Evolutionary conservation across 2,329 filamentous ascomycete genomes (phyloP).

Genomic region (Penicillium sp.): DNA sequence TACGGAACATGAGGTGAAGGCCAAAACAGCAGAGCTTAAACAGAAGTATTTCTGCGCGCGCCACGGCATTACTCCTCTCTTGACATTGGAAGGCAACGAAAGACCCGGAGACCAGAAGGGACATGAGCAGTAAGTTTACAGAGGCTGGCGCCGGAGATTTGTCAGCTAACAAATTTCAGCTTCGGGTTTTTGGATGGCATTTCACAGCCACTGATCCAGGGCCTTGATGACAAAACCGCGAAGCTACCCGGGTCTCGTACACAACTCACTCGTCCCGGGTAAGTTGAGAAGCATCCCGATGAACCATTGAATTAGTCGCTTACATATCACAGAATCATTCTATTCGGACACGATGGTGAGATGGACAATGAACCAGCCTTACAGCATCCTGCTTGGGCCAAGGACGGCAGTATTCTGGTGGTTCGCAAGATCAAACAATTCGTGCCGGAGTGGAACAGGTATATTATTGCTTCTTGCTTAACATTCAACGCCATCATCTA

Average conservation of each 20-base stretch:
- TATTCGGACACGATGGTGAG: slow-evolving; percentile 42
- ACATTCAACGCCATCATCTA: slow-evolving; percentile 2
- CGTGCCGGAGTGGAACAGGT: slow-evolving; percentile 46
- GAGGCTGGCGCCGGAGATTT: neutral
- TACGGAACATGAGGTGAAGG: neutral
- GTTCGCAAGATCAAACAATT: slow-evolving; percentile 49
- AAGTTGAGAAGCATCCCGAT: neutral
- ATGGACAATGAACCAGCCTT: slow-evolving; percentile 5
- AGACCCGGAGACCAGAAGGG: neutral
- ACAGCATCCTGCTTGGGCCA: slow-evolving; percentile 39
- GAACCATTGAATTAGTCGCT: neutral
- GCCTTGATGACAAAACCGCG: slow-evolving; percentile 24
- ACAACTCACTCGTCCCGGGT: neutral
- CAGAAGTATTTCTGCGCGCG: neutral
- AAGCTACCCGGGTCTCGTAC: neutral
- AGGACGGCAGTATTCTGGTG: slow-evolving; percentile 48
- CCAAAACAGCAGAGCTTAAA: neutral
- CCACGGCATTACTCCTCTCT: neutral
- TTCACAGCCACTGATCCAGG: slow-evolving; percentile 42
- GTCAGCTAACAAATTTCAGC: slow-evolving; percentile 18
- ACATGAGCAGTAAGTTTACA: slow-evolving; percentile 20
- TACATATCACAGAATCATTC: slow-evolving; percentile 19
- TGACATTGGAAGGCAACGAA: neutral
- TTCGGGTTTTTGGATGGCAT: slow-evolving; percentile 49
- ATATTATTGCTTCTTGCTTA: neutral